A percentile compares a stretch with the other conserved stretches of the same genome.
Evolutionary conservation across 176 grass and related monocot species (phyloP).

Genomic region (Melocanna baccifera): DNA sequence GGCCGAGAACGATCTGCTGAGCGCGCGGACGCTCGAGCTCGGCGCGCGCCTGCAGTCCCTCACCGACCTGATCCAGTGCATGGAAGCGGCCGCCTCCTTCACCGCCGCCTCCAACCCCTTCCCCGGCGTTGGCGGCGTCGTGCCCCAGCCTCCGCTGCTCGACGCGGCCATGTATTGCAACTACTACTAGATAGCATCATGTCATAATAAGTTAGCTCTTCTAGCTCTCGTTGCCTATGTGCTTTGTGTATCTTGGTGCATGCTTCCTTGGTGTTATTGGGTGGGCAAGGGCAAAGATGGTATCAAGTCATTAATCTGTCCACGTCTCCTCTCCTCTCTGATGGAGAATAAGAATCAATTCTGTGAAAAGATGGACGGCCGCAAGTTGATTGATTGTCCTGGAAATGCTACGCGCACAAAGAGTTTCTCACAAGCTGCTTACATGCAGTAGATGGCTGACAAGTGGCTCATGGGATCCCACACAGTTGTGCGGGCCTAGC

Average conservation of each 20-base stretch:
- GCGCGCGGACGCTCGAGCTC: slow-evolving; percentile 47
- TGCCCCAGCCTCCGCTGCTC: background rate
- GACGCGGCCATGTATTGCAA: slow-evolving; percentile 15
- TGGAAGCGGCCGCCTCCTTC: slow-evolving; percentile 10
- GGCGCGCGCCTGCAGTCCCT: slow-evolving; percentile 37
- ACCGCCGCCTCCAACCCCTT: slow-evolving; percentile 1
- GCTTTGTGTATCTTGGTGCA: background rate
- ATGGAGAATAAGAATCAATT: slow-evolving; percentile 13
- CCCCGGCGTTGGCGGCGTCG: background rate
- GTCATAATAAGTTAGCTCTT: background rate
- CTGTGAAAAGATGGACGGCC: slow-evolving; percentile 1
- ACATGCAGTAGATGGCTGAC: background rate
- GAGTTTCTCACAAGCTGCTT: background rate
- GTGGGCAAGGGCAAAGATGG: slow-evolving; percentile 18
- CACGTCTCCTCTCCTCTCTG: background rate
- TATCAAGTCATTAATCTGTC: background rate
- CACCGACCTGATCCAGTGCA: slow-evolving; percentile 23
- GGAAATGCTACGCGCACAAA: background rate
- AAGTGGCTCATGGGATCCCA: slow-evolving; percentile 12
- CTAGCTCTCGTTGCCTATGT: background rate
- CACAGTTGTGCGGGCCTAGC: background rate
- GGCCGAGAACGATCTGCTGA: slow-evolving; percentile 61
- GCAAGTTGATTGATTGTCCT: slow-evolving; percentile 6
- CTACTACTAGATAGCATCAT: slow-evolving; percentile 4
- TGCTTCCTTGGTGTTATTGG: slow-evolving; percentile 22